phyloP scores from a whole-genome alignment of 805 yeast genomes.

The Saccharomycopsis sp. region DNA sequence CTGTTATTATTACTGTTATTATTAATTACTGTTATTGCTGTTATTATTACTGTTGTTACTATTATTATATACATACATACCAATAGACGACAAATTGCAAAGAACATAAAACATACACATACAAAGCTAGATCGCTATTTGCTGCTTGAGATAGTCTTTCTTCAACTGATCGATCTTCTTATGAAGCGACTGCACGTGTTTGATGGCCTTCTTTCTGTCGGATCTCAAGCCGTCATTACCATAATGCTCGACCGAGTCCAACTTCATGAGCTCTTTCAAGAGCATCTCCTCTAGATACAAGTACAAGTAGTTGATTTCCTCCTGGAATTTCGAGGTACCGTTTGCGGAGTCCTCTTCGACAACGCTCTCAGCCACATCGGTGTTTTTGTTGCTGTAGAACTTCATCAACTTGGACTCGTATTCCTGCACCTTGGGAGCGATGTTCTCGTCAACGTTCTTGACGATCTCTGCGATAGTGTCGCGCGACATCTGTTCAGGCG shows the following conservation, averaged over 20 bases:
- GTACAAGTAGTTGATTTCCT: constrained; percentile 12
- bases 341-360: background rate
- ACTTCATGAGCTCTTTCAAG: constrained; percentile 55
- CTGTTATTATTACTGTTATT: background rate
- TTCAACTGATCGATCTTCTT: constrained; percentile 42
- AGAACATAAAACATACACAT: background rate
- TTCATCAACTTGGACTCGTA: constrained; percentile 7
- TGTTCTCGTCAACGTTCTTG: constrained; percentile 3
- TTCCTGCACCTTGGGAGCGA: constrained; percentile 12
- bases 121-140: background rate
- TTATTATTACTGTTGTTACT: background rate
- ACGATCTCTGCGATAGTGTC: background rate
- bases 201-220: constrained; percentile 54
- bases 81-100: background rate
- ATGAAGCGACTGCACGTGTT: constrained; percentile 52
- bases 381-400: constrained; percentile 2
- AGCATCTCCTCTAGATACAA: constrained; percentile 58
- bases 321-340: constrained; percentile 9
- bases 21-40: background rate
- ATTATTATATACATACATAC: background rate
- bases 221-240: constrained; percentile 45
- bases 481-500: background rate
- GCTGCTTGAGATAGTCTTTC: constrained; percentile 7
- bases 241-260: constrained; percentile 57
- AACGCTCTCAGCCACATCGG: background rate